Evolutionary conservation across 306 rosid genomes (phyloP).

Genomic region (Inga laurina): DNA sequence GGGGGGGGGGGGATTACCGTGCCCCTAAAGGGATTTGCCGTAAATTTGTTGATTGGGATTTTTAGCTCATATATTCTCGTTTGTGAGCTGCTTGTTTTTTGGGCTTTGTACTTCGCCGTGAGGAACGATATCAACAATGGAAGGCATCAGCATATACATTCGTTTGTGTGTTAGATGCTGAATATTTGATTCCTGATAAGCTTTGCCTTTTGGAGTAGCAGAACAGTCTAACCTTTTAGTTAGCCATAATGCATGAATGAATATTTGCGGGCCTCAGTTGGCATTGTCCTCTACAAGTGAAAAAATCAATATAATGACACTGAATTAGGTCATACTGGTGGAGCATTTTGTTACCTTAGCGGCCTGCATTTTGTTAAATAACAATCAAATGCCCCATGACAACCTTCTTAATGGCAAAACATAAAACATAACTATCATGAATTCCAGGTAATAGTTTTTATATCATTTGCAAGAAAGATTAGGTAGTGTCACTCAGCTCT

Average conservation of each 20-base stretch:
- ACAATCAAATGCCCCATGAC: not conserved
- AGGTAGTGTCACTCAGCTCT: not conserved
- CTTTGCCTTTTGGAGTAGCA: not conserved
- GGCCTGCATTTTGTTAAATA: not conserved
- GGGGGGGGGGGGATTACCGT: conserved; percentile 5
- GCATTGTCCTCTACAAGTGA: not conserved
- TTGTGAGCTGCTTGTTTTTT: not conserved
- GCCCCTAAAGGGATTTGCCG: not conserved
- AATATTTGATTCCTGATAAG: not conserved
- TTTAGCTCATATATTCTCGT: not conserved
- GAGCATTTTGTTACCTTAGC: not conserved
- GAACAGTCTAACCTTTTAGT: not conserved
- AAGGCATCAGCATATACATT: not conserved
- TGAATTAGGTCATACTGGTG: not conserved
- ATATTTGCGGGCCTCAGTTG: not conserved
- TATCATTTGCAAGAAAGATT: not conserved
- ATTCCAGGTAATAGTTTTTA: not conserved
- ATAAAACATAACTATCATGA: not conserved
- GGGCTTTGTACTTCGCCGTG: not conserved
- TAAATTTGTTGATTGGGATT: not conserved
- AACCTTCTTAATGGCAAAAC: not conserved
- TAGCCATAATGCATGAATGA: not conserved
- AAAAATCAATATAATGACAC: not conserved
- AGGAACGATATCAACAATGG: not conserved
- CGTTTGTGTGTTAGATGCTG: not conserved